phyloP scores from a whole-genome alignment of 176 grass and related monocot species.

The Carex pumila region DNA sequence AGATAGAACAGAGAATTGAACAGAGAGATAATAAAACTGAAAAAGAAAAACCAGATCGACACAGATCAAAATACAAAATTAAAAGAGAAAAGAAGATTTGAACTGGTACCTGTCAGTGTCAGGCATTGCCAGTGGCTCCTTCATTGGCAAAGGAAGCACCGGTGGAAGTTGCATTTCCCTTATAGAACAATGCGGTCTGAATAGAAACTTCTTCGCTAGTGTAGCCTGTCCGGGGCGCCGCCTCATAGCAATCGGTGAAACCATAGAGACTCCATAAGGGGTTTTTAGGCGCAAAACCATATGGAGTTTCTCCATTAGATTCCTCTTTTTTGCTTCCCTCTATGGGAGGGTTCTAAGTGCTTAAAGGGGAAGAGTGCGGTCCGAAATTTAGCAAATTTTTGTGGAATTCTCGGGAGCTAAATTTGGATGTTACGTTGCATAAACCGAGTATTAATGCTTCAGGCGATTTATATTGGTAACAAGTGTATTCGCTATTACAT shows the following conservation, averaged over 20 bases:
- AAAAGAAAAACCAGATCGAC: background rate
- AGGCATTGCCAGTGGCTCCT: background rate
- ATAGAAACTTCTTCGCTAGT: background rate
- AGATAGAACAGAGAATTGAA: background rate
- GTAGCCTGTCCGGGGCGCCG: background rate
- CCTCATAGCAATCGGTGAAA: background rate
- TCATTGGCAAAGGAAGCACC: background rate
- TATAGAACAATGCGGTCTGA: background rate
- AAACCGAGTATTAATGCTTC: background rate
- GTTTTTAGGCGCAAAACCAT: conserved; percentile 7
- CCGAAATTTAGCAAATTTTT: background rate
- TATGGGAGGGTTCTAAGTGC: background rate
- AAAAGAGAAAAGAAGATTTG: background rate
- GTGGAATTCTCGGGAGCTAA: background rate
- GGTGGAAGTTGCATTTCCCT: background rate
- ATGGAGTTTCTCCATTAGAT: background rate
- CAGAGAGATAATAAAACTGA: background rate
- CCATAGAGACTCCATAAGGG: background rate
- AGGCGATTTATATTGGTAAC: background rate
- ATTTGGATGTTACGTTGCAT: background rate
- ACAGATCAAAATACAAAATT: background rate
- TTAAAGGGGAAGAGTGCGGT: background rate
- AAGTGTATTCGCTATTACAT: background rate
- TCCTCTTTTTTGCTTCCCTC: background rate
- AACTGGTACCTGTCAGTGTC: background rate